Conservation (phyloP, 1,284 basidiomycete genomes). For the Moniliella sp. region DNA sequence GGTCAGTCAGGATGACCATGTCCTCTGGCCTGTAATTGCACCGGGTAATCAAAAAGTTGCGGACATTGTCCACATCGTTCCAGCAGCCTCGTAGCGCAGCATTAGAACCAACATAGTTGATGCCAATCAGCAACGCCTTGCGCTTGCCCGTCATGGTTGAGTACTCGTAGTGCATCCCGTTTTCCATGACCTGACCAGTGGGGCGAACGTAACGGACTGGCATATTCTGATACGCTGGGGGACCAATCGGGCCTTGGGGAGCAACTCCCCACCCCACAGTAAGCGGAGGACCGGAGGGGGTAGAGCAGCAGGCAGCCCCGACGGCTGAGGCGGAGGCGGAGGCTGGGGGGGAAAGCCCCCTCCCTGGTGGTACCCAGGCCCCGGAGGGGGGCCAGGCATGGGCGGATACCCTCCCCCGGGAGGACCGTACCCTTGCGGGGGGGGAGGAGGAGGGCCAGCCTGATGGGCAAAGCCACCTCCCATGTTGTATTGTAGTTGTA, state of each 20-base stretch:
- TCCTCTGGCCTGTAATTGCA: conserved; percentile 27
- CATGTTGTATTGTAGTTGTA: too few species aligned
- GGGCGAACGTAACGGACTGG: conserved; percentile 15
- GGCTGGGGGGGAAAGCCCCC: conserved; percentile 5
- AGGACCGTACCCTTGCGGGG: too few species aligned
- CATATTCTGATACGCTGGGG: conserved; percentile 16
- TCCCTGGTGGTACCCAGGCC: conserved; percentile 6
- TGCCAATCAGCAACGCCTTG: conserved; percentile 31
- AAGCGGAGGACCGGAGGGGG: not conserved
- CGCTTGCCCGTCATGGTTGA: conserved; percentile 28
- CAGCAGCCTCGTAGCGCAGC: conserved; percentile 29
- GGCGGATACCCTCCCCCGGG: too few species aligned
- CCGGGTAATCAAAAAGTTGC: conserved; percentile 20
- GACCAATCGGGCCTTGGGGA: conserved; percentile 17
- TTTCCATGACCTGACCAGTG: conserved; percentile 19
- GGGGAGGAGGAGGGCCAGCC: too few species aligned
- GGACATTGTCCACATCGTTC: conserved; percentile 31
- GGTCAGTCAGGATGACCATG: conserved; percentile 32
- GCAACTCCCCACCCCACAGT: too few species aligned
- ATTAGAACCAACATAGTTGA: conserved; percentile 27
- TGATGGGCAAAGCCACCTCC: too few species aligned
- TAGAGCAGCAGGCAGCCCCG: conserved; percentile 7
- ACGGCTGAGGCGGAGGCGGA: conserved; percentile 7
- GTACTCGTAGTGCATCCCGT: conserved; percentile 22
- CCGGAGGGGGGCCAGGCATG: too few species aligned